These are phyloP conservation scores for Hypoxylon sp. DNA, from an alignment of 2,329 filamentous ascomycete species.

Conservation along the genomic window DNA sequence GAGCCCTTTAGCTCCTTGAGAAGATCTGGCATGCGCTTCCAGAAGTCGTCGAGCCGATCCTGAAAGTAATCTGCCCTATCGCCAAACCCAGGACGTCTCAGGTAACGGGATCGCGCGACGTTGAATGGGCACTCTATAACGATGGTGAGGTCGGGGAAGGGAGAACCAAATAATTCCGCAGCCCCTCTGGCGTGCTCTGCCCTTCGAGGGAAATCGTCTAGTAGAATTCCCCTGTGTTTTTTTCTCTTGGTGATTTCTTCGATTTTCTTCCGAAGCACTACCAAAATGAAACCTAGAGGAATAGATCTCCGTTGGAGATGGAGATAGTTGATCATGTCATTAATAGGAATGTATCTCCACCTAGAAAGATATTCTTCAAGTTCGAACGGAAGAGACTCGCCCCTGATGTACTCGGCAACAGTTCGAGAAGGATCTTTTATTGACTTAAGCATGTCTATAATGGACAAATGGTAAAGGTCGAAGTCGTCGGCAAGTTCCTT, in stretches of 20 bases:
- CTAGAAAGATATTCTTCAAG: background rate
- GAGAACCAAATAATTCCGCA: background rate
- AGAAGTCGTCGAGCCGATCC: background rate
- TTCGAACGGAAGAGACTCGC: background rate
- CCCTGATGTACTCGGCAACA: background rate
- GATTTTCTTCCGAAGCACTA: slow-evolving; percentile 18
- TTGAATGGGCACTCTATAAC: slow-evolving; percentile 13
- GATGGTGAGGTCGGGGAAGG: slow-evolving; percentile 16
- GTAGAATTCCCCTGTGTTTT: slow-evolving; percentile 14
- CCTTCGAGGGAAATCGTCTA: slow-evolving; percentile 19
- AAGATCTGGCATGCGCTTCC: background rate
- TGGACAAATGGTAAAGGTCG: slow-evolving; percentile 32
- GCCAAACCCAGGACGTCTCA: background rate
- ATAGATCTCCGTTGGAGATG: background rate
- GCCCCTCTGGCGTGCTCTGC: background rate
- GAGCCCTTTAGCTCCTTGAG: background rate
- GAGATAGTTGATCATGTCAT: background rate
- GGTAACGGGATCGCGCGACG: slow-evolving; percentile 13
- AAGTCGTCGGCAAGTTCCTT: slow-evolving; percentile 28
- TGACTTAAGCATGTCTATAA: slow-evolving; percentile 24
- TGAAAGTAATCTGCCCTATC: background rate
- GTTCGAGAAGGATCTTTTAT: background rate
- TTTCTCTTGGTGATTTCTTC: background rate
- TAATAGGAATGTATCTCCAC: background rate
- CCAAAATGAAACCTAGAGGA: slow-evolving; percentile 10